Evolutionary conservation across 768 basidiomycete genomes (phyloP).

Genomic region (Hygrophorus russula): DNA sequence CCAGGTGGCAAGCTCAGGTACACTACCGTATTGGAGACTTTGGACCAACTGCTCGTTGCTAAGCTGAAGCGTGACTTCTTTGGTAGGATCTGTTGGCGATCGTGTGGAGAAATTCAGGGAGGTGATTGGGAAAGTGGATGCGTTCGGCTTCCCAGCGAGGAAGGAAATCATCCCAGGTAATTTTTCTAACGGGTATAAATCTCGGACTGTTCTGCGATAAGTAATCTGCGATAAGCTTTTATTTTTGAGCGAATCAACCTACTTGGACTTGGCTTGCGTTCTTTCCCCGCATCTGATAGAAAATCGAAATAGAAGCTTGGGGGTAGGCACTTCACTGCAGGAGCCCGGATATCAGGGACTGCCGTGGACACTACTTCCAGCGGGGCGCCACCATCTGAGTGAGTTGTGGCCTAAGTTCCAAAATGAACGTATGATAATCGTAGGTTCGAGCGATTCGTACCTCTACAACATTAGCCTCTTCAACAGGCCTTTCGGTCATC

Average conservation of each 20-base stretch:
- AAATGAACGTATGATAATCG: too few relatives aligned
- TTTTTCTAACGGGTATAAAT: conserved; percentile 70
- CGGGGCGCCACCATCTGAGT: too few relatives aligned
- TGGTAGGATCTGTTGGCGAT: conserved; percentile 31
- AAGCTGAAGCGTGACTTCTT: conserved; percentile 42
- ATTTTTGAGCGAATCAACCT: conserved; percentile 14
- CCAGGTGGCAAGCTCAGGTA: conserved; percentile 57
- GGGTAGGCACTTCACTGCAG: conserved; percentile 27
- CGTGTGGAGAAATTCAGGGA: conserved; percentile 58
- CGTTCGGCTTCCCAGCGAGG: conserved; percentile 88
- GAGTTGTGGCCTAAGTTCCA: too few relatives aligned
- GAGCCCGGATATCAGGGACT: not conserved
- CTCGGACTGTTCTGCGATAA: conserved; percentile 33
- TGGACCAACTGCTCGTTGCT: conserved; percentile 46
- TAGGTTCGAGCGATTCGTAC: too few relatives aligned
- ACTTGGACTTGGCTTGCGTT: conserved; percentile 56
- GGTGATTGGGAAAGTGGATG: conserved; percentile 83
- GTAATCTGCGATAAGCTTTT: not conserved
- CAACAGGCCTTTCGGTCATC: too few relatives aligned
- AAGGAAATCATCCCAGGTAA: conserved; percentile 70
- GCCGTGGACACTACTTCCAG: too few relatives aligned
- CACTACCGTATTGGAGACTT: conserved; percentile 72
- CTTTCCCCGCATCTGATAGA: conserved; percentile 51
- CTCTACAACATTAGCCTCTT: too few relatives aligned
- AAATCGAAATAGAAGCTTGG: conserved; percentile 45